Percentiles rank a stretch among this genome's conserved stretches.
Evolutionary conservation across 306 rosid genomes (phyloP).

Genomic region (Potentilla sterilis): DNA sequence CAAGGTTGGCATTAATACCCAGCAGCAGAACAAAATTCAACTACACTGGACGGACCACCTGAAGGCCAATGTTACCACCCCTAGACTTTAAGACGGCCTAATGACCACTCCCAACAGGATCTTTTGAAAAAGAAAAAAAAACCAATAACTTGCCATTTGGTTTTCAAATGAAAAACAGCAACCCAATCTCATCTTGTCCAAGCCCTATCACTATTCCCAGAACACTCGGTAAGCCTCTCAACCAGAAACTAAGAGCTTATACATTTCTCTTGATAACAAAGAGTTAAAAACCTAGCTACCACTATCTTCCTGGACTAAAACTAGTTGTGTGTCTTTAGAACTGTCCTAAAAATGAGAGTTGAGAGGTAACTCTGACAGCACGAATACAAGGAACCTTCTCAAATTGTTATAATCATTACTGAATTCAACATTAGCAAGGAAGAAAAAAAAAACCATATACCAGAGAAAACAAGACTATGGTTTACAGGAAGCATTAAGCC

Average conservation of each 20-base stretch:
- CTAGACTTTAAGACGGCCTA: neutral
- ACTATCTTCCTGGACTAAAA: neutral
- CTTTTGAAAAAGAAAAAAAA: neutral
- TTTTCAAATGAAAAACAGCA: slow-evolving; percentile 7
- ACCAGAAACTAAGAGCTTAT: slow-evolving; percentile 13
- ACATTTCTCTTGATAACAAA: neutral
- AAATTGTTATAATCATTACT: neutral
- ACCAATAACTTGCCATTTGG: slow-evolving; percentile 2
- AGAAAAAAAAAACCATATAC: neutral
- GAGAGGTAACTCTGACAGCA: neutral
- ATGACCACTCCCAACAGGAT: neutral
- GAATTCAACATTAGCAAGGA: neutral
- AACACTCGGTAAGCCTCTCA: neutral
- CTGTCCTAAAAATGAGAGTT: neutral
- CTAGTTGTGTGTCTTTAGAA: neutral
- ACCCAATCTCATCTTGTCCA: neutral
- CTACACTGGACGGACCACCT: neutral
- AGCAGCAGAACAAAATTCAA: neutral
- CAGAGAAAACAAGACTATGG: neutral
- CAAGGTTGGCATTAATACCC: neutral
- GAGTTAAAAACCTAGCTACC: neutral
- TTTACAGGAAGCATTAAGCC: neutral
- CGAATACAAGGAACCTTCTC: neutral
- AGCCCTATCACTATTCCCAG: slow-evolving; percentile 1
- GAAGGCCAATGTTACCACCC: neutral